These are phyloP conservation scores for Blastomyces emzantsi DNA, from an alignment of 2,329 filamentous ascomycete genomes.

Conservation along the genomic window DNA sequence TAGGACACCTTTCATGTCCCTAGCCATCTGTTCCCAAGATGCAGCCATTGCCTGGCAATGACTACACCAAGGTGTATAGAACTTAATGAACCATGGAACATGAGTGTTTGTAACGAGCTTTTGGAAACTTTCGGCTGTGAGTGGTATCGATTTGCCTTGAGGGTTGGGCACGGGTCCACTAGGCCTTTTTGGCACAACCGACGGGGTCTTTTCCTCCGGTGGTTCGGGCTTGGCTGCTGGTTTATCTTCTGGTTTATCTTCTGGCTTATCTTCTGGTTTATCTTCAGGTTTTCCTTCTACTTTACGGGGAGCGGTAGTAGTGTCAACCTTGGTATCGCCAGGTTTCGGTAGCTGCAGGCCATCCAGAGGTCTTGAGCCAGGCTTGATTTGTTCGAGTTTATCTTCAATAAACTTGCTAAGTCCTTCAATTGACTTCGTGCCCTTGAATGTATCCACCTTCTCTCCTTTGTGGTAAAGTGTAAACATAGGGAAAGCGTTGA, in stretches of 20 bases:
- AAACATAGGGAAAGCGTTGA: conserved; percentile 67
- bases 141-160: conserved; percentile 61
- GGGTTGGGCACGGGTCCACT: conserved; percentile 57
- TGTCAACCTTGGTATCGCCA: conserved; percentile 49
- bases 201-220: not conserved
- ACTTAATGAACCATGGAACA: conserved; percentile 97
- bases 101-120: conserved; percentile 73
- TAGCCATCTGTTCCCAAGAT: conserved; percentile 80
- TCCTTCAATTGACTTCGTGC: conserved; percentile 56
- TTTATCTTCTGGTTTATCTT: conserved; percentile 5
- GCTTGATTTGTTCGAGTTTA: conserved; percentile 65
- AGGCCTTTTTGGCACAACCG: conserved; percentile 3
- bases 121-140: conserved; percentile 81
- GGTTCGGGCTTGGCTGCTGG: not conserved
- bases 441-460: conserved; percentile 53
- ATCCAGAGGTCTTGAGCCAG: conserved; percentile 64
- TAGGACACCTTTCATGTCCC: conserved; percentile 79
- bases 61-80: conserved; percentile 94
- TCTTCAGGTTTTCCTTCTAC: conserved; percentile 19
- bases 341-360: conserved; percentile 61
- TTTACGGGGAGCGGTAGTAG: conserved; percentile 14
- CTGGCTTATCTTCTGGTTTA: not conserved
- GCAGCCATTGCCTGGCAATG: conserved; percentile 92
- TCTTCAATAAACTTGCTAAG: conserved; percentile 66
- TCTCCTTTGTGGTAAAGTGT: conserved; percentile 72